Conservation (phyloP, 768 basidiomycete species). For the Russula brevipes region DNA sequence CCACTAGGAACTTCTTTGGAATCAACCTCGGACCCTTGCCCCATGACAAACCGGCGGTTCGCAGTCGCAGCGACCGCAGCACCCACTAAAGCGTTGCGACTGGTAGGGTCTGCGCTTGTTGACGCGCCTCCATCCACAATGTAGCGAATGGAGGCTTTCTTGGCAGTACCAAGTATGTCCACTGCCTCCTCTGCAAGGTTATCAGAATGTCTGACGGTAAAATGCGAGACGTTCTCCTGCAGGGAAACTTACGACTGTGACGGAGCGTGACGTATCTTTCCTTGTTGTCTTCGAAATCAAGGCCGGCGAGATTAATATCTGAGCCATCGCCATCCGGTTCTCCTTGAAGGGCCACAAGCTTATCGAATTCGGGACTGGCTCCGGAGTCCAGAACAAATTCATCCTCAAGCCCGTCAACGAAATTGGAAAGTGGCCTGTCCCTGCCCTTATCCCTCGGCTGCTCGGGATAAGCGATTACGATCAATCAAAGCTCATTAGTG, state of each 20-base stretch:
- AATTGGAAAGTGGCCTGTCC: conserved; percentile 9
- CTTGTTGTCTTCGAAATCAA: conserved; percentile 38
- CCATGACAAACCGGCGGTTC: conserved; percentile 44
- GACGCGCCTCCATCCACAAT: conserved; percentile 29
- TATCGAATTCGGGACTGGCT: conserved; percentile 31
- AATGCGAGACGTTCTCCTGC: background rate
- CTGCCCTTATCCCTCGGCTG: conserved; percentile 19
- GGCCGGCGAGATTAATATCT: conserved; percentile 47
- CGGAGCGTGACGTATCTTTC: background rate
- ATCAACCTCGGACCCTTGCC: conserved; percentile 22
- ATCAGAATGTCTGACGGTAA: conserved; percentile 6
- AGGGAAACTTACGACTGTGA: background rate
- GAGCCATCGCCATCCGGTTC: conserved; percentile 29
- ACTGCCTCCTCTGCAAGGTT: conserved; percentile 27
- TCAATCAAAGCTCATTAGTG: background rate
- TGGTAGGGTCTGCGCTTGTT: conserved; percentile 31
- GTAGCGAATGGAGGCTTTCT: conserved; percentile 45
- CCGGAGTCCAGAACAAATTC: conserved; percentile 49
- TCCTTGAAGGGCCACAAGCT: conserved; percentile 10
- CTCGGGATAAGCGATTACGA: conserved; percentile 17
- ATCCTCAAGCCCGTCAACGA: background rate
- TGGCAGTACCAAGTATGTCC: conserved; percentile 53
- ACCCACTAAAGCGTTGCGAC: conserved; percentile 35
- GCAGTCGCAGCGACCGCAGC: conserved; percentile 47
- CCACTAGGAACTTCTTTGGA: conserved; percentile 23